Evolutionary conservation across 2,329 filamentous ascomycete genomes (phyloP).

Genomic region (Fusarium anthophilum): DNA sequence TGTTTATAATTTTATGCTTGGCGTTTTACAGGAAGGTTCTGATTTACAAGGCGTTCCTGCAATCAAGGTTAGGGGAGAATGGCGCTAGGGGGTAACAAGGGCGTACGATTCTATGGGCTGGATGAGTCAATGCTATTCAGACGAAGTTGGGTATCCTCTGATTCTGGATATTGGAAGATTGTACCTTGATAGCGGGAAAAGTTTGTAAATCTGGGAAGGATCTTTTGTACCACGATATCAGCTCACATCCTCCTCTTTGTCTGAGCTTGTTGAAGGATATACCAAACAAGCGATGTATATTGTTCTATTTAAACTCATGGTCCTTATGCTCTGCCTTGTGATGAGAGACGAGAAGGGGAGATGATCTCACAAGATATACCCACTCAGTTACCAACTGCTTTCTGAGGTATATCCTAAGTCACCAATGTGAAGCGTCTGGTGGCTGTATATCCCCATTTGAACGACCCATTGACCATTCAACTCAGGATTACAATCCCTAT

Average conservation of each 20-base stretch:
- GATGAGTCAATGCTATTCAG: not conserved
- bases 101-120: conserved; percentile 3
- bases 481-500: not conserved
- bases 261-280: conserved; percentile 18
- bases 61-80: not conserved
- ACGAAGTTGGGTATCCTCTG: not conserved
- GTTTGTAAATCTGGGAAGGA: conserved; percentile 9
- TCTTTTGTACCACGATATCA: conserved; percentile 30
- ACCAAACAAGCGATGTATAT: conserved; percentile 13
- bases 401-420: not conserved
- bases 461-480: not conserved
- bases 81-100: not conserved
- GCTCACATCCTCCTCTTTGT: conserved; percentile 25
- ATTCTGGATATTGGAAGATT: not conserved
- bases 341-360: not conserved
- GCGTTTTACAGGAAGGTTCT: conserved; percentile 16
- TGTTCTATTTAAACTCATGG: not conserved
- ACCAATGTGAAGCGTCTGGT: not conserved
- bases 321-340: not conserved
- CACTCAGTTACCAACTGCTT: not conserved
- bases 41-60: conserved; percentile 28
- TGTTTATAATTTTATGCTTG: conserved; percentile 14
- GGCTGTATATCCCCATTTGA: not conserved
- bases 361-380: not conserved
- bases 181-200: conserved; percentile 19